Evolutionary conservation across 345 rosid species (phyloP).

Genomic region (thale cress (Arabidopsis thaliana)): TAIR10.1 NC_003074.8:4717501-4718000

Average conservation of each 20-base stretch:
- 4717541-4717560: conserved; percentile 45
- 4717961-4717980: conserved; percentile 11
- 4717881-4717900: conserved; percentile 71
- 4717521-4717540: conserved; percentile 80
- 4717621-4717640: conserved; percentile 39
- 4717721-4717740: conserved; percentile 7
- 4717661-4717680: conserved; percentile 56
- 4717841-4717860: conserved; percentile 80
- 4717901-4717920: conserved; percentile 58
- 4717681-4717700: conserved; percentile 6
- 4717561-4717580: conserved; percentile 41
- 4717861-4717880: conserved; percentile 69
- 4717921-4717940: conserved; percentile 12
- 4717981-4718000: conserved; percentile 47
- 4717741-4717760: conserved; percentile 14
- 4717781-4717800: conserved; percentile 45
- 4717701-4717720: conserved; percentile 29
- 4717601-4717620: conserved; percentile 43
- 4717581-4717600: conserved; percentile 40
- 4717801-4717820: conserved; percentile 50
- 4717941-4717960: conserved; percentile 19
- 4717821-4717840: conserved; percentile 60
- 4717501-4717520: conserved; percentile 99
- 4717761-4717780: conserved; percentile 63
- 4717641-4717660: conserved; percentile 39